Evolutionary conservation across 768 basidiomycete species (phyloP).

Genomic region (Mycena vitilis): DNA sequence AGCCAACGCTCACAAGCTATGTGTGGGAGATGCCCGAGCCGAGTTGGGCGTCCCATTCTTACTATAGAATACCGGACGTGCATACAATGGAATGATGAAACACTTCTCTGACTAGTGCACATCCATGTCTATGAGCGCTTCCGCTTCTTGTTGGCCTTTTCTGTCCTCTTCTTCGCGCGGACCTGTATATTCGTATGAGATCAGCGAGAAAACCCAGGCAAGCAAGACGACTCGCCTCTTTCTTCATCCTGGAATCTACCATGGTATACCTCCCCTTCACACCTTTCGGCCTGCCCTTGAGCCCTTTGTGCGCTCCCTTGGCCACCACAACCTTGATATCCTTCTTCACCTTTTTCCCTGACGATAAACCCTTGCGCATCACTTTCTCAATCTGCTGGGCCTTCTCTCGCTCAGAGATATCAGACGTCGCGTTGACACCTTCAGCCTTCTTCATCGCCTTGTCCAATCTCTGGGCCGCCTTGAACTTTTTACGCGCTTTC

Average conservation of each 20-base stretch:
- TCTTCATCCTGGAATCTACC: constrained; percentile 94
- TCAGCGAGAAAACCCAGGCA: constrained; percentile 10
- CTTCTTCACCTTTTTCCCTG: constrained; percentile 73
- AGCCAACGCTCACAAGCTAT: too few species aligned
- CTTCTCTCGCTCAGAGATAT: constrained; percentile 96
- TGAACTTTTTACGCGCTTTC: constrained; percentile 96
- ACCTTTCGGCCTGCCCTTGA: constrained; percentile 94
- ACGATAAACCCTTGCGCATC: constrained; percentile 83
- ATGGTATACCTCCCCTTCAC: constrained; percentile 95
- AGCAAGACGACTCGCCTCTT: constrained; percentile 70
- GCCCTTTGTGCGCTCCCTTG: constrained; percentile 87
- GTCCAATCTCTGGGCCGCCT: constrained; percentile 84
- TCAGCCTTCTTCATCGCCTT: constrained; percentile 97
- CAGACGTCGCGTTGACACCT: constrained; percentile 86
- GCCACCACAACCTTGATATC: constrained; percentile 92
- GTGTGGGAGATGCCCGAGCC: too few species aligned
- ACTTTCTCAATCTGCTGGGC: constrained; percentile 93
- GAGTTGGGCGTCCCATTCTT: too few species aligned
- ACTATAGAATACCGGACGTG: too few species aligned
- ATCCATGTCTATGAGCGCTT: constrained; percentile 52
- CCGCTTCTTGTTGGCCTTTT: constrained; percentile 77
- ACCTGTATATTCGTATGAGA: constrained; percentile 57
- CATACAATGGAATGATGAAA: too few species aligned
- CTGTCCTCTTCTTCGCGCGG: constrained; percentile 84
- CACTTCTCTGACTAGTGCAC: too few species aligned